A percentile compares a stretch with the other conserved stretches of the same genome.
Conservation (phyloP, 2,329 filamentous ascomycete species). For the Fusarium xylarioides region DNA sequence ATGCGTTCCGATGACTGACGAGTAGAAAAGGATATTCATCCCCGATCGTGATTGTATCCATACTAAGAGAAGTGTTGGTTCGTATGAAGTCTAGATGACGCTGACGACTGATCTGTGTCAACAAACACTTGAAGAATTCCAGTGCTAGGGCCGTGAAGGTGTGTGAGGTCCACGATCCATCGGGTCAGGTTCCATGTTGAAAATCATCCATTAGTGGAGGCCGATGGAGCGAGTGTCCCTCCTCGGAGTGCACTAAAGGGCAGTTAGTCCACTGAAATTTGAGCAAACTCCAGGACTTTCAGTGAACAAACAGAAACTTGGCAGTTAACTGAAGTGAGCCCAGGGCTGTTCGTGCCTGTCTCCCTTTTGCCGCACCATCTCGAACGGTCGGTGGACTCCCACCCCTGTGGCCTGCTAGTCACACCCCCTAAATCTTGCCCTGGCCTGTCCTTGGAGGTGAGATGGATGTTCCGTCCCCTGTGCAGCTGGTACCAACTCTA, state of each 20-base stretch:
- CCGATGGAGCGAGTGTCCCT: not conserved
- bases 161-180: conserved; percentile 13
- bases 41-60: not conserved
- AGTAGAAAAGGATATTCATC: conserved; percentile 1
- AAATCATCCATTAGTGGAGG: conserved; percentile 29
- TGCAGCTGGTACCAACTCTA: conserved; percentile 26
- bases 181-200: conserved; percentile 21
- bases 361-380: conserved; percentile 41
- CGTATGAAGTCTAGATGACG: conserved; percentile 22
- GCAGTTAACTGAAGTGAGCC: not conserved
- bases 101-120: not conserved
- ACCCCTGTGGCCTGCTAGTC: conserved; percentile 22
- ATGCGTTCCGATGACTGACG: not conserved
- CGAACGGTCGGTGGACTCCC: conserved; percentile 15
- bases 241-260: not conserved
- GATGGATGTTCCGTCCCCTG: conserved; percentile 15
- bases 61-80: not conserved
- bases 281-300: not conserved
- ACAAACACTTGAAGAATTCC: conserved; percentile 24
- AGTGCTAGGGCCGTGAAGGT: not conserved
- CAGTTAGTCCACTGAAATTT: conserved; percentile 1
- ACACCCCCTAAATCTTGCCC: conserved; percentile 15
- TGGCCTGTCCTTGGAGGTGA: not conserved
- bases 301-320: conserved; percentile 4
- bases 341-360: conserved; percentile 13